Conservation (phyloP, 2,329 filamentous ascomycete genomes). For the Hypocrella siamensis region DNA sequence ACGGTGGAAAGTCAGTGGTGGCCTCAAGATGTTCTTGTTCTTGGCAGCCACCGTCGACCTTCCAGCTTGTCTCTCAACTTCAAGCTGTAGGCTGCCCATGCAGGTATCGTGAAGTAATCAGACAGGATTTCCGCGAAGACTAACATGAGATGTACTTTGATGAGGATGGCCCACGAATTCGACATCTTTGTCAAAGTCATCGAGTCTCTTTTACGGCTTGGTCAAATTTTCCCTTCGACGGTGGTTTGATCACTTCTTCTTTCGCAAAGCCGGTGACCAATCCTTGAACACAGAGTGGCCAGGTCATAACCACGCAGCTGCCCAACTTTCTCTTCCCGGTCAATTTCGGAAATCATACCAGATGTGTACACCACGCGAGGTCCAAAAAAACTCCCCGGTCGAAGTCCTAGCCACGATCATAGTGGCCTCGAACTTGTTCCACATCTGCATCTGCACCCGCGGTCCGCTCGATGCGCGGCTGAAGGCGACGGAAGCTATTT, state of each 20-base stretch:
- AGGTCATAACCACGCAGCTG: slow-evolving; percentile 44
- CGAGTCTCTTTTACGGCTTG: slow-evolving; percentile 78
- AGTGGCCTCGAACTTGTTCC: no score
- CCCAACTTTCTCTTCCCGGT: no score
- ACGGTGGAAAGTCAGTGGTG: slow-evolving; percentile 71
- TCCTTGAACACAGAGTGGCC: slow-evolving; percentile 87
- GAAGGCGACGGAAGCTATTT: no score
- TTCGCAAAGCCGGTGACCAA: slow-evolving; percentile 75
- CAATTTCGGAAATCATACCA: slow-evolving; percentile 77
- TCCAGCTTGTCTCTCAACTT: slow-evolving; percentile 81
- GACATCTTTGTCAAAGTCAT: slow-evolving; percentile 77
- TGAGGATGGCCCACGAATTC: slow-evolving; percentile 83
- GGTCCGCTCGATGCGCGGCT: no score
- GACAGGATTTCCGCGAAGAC: slow-evolving; percentile 82
- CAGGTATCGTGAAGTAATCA: slow-evolving; percentile 61
- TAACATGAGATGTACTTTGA: slow-evolving; percentile 98
- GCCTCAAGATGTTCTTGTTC: slow-evolving; percentile 81
- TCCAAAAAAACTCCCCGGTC: no score
- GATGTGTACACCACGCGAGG: slow-evolving; percentile 99
- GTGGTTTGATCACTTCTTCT: no score
- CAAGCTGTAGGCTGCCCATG: slow-evolving; percentile 44
- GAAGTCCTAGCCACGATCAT: no score
- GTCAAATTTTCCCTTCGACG: no score
- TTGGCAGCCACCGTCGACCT: slow-evolving; percentile 63
- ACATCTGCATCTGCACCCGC: no score